Evolutionary conservation across 495 filamentous ascomycete species (phyloP).

Genomic region (Xylaria grammica): DNA sequence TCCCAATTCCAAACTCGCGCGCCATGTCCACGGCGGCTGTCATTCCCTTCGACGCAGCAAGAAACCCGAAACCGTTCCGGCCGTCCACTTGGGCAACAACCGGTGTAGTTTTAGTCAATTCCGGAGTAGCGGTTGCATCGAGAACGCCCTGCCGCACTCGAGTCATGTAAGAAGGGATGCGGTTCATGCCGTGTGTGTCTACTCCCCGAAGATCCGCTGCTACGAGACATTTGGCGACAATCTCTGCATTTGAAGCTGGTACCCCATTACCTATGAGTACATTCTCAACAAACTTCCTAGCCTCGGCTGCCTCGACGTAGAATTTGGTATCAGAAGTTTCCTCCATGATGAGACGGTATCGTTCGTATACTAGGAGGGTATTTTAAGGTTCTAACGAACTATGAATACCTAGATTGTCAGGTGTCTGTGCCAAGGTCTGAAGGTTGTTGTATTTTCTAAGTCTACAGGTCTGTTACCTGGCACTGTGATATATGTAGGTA

Average conservation of each 20-base stretch:
- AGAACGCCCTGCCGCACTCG: conserved; percentile 71
- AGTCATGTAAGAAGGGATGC: conserved; percentile 75
- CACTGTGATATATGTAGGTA: no score
- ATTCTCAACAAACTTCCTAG: conserved; percentile 28
- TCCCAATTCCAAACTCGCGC: conserved; percentile 67
- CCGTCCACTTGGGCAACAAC: conserved; percentile 71
- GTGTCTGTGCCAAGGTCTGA: no score
- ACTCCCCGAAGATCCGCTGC: conserved; percentile 77
- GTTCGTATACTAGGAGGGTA: neutral
- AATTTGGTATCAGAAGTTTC: conserved; percentile 16
- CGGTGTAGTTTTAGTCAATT: conserved; percentile 64
- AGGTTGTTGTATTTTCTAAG: no score
- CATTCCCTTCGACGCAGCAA: conserved; percentile 69
- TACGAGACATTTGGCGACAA: conserved; percentile 67
- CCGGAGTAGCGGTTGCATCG: conserved; percentile 61
- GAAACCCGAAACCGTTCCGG: conserved; percentile 76
- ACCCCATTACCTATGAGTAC: conserved; percentile 57
- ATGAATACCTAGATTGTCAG: neutral
- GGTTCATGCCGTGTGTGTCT: conserved; percentile 78
- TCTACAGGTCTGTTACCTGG: no score
- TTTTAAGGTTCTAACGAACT: neutral
- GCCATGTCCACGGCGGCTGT: conserved; percentile 67
- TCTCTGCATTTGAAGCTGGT: conserved; percentile 56
- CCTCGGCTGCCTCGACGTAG: conserved; percentile 19
- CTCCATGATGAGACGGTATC: conserved; percentile 26